These are phyloP conservation scores for Chlamydomonas eustigma DNA, from an alignment of 139 green algal species.

Conservation along the genomic window DNA sequence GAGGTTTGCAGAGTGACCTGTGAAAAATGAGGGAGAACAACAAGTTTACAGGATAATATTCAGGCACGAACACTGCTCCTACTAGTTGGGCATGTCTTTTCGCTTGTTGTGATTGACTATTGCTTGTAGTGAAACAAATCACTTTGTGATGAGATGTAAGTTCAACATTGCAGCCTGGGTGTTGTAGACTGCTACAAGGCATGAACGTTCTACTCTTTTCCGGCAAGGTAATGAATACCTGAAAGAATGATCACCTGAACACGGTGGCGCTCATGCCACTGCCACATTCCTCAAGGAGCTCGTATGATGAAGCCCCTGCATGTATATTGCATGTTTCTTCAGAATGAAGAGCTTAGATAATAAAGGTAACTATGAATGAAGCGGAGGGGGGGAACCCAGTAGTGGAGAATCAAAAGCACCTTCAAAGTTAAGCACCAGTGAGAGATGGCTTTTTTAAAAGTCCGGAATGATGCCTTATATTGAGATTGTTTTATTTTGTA, in stretches of 20 bases:
- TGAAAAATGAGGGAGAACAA: too few species aligned
- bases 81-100: too few species aligned
- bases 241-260: not conserved
- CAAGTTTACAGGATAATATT: too few species aligned
- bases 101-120: not conserved
- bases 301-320: slow-evolving; percentile 43
- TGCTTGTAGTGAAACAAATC: not conserved
- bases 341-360: not conserved
- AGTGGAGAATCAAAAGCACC: not conserved
- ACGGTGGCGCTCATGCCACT: slow-evolving; percentile 57
- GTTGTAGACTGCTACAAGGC: too few species aligned
- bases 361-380: not conserved
- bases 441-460: not conserved
- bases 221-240: not conserved
- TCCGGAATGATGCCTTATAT: too few species aligned
- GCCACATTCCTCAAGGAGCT: slow-evolving; percentile 79
- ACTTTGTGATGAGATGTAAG: not conserved
- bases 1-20: not conserved
- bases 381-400: too few species aligned
- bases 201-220: not conserved
- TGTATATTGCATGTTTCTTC: not conserved
- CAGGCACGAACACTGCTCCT: too few species aligned
- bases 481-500: too few species aligned
- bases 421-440: not conserved
- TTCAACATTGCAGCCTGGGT: not conserved